phyloP scores from a whole-genome alignment of 495 filamentous ascomycete genomes.

The Podospora pseudocomata region DNA sequence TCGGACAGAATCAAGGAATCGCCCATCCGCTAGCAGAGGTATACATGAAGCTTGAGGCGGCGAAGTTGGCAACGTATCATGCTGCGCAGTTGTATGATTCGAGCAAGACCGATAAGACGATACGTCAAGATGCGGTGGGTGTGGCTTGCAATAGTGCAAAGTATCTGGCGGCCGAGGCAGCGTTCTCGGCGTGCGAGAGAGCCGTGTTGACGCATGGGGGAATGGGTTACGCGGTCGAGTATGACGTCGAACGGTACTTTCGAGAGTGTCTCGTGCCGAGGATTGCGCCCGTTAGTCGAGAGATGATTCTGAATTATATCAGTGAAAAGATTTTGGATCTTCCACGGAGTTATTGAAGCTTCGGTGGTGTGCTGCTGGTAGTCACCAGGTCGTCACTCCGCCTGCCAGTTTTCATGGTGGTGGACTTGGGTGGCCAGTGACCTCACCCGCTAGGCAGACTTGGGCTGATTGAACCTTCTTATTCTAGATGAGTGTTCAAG shows the following conservation, averaged over 20 bases:
- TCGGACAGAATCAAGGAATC: constrained; percentile 72
- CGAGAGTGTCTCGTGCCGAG: constrained; percentile 71
- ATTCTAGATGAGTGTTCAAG: background rate
- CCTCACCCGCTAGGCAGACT: background rate
- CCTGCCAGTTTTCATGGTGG: background rate
- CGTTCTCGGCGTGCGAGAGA: constrained; percentile 69
- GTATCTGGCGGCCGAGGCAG: constrained; percentile 75
- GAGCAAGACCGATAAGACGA: constrained; percentile 48
- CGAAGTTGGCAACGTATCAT: constrained; percentile 74
- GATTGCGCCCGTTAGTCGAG: constrained; percentile 70
- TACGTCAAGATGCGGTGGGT: constrained; percentile 61
- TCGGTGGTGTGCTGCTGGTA: background rate
- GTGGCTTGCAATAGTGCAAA: constrained; percentile 74
- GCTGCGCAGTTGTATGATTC: constrained; percentile 69
- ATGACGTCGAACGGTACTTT: constrained; percentile 74
- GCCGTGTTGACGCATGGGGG: constrained; percentile 66
- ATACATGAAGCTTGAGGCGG: constrained; percentile 76
- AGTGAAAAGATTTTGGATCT: constrained; percentile 64
- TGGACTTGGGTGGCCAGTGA: background rate
- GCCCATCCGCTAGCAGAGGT: constrained; percentile 70
- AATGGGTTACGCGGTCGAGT: constrained; percentile 77
- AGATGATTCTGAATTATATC: constrained; percentile 81
- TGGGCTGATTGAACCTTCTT: background rate
- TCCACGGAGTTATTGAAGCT: constrained; percentile 48
- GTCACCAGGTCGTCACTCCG: background rate